A percentile compares a stretch with the other conserved stretches of the same genome.
Evolutionary conservation across 352 stramenopile species (phyloP).

Genomic region (Globisporangium nagaii): DNA sequence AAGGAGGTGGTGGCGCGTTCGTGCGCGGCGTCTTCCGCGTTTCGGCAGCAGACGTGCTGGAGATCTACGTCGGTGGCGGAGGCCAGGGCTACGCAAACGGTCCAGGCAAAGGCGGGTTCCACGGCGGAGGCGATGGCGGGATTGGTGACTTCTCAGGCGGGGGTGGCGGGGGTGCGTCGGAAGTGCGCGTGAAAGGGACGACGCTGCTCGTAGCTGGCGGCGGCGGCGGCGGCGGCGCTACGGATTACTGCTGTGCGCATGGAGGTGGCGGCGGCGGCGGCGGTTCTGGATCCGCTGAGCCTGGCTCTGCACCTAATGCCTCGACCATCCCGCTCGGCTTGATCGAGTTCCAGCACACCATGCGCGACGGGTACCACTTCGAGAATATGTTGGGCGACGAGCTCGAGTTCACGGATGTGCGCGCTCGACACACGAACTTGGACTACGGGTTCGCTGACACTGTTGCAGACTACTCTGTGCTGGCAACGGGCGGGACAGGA

Average conservation of each 20-base stretch:
- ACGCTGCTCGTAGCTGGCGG: conserved; percentile 60
- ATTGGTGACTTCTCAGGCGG: conserved; percentile 46
- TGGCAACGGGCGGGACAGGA: conserved; percentile 47
- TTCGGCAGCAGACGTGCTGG: conserved; percentile 30
- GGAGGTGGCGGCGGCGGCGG: conserved; percentile 56
- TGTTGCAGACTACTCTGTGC: conserved; percentile 38
- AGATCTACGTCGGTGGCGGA: conserved; percentile 60
- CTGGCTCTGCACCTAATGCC: conserved; percentile 35
- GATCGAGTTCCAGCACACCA: conserved; percentile 13
- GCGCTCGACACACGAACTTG: conserved; percentile 40
- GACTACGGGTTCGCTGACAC: conserved; percentile 46
- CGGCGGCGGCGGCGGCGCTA: conserved; percentile 61
- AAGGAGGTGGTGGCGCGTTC: conserved; percentile 73
- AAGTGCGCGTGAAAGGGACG: conserved; percentile 36
- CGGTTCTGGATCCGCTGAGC: conserved; percentile 20
- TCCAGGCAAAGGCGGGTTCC: conserved; percentile 42
- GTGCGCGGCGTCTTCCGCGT: conserved; percentile 46
- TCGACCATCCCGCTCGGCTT: conserved; percentile 15
- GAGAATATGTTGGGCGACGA: conserved; percentile 40
- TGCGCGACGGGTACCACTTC: conserved; percentile 57
- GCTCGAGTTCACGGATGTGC: conserved; percentile 35
- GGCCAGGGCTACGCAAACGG: conserved; percentile 20
- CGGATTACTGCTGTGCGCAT: conserved; percentile 74
- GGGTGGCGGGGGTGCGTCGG: conserved; percentile 58
- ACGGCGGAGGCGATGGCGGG: conserved; percentile 63